Conservation (phyloP, 2,329 filamentous ascomycete species). For the Aphanocladium album region DNA sequence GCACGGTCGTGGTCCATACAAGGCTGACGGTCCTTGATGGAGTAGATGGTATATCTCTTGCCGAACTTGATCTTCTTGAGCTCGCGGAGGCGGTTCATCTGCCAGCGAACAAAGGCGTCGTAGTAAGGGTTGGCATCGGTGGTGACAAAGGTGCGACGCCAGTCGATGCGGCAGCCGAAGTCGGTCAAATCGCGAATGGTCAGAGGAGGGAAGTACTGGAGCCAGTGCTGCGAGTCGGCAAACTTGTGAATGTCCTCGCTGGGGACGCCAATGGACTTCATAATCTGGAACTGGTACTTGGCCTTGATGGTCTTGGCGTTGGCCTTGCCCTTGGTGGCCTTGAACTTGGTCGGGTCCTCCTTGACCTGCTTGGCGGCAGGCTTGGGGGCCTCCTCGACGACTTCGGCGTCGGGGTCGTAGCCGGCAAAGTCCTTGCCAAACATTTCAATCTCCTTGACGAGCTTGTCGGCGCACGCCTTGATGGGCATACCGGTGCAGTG, state of each 20-base stretch:
- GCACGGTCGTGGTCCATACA: conserved; percentile 46
- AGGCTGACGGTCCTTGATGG: conserved; percentile 40
- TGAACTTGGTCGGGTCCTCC: conserved; percentile 87
- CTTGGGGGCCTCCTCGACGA: conserved; percentile 43
- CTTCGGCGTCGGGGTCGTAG: conserved; percentile 60
- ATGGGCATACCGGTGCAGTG: conserved; percentile 95
- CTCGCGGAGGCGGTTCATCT: conserved; percentile 89
- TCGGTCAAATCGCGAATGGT: conserved; percentile 69
- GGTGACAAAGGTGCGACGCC: conserved; percentile 87
- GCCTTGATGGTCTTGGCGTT: conserved; percentile 84
- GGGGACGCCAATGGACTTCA: conserved; percentile 85
- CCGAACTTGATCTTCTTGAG: conserved; percentile 91
- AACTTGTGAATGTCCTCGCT: conserved; percentile 88
- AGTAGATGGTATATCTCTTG: conserved; percentile 87
- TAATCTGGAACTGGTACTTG: conserved; percentile 96
- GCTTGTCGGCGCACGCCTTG: conserved; percentile 94
- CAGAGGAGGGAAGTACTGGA: conserved; percentile 70
- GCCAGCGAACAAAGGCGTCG: conserved; percentile 92
- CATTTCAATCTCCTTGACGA: conserved; percentile 79
- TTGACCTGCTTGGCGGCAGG: conserved; percentile 61
- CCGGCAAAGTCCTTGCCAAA: conserved; percentile 84
- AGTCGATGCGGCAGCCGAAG: conserved; percentile 85
- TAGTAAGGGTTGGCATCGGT: conserved; percentile 97
- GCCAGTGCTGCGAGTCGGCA: conserved; percentile 86
- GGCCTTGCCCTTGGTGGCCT: conserved; percentile 87